These are phyloP conservation scores for Hypholoma fasciculare DNA, from an alignment of 768 basidiomycete genomes.

Conservation along the genomic window DNA sequence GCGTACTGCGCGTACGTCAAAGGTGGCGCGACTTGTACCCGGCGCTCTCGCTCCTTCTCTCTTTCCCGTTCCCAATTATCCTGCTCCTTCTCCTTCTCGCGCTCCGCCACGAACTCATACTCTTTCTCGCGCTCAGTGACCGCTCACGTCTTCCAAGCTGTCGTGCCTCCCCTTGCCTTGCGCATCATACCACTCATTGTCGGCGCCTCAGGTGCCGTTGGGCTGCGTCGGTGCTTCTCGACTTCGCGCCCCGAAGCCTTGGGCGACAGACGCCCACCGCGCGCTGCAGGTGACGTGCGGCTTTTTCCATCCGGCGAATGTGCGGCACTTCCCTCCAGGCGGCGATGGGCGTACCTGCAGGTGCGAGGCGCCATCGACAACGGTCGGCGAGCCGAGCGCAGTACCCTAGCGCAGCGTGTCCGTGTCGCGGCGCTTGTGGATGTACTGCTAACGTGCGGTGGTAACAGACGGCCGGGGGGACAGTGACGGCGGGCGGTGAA, in stretches of 20 bases:
- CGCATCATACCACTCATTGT: constrained; percentile 40
- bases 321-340: constrained; percentile 20
- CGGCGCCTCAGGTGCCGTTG: constrained; percentile 63
- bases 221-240: constrained; percentile 62
- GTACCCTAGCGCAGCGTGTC: constrained; percentile 61
- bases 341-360: constrained; percentile 24
- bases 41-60: constrained; percentile 27
- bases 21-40: constrained; percentile 27
- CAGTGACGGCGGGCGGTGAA: constrained; percentile 55
- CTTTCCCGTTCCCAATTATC: constrained; percentile 23
- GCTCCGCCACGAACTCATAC: constrained; percentile 24
- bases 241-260: constrained; percentile 28
- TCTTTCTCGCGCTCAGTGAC: constrained; percentile 37
- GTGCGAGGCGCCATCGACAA: constrained; percentile 34
- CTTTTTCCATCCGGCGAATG: constrained; percentile 14
- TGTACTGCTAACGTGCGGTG: constrained; percentile 29
- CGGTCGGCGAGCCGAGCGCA: constrained; percentile 51
- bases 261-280: constrained; percentile 30
- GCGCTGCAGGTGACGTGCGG: constrained; percentile 15
- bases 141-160: constrained; percentile 42
- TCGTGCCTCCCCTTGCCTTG: constrained; percentile 9
- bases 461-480: constrained; percentile 24
- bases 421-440: constrained; percentile 71
- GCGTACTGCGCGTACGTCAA: constrained; percentile 28
- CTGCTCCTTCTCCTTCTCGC: constrained; percentile 36